Conservation (phyloP, 495 filamentous ascomycete species). For the Aspergillus hancockii region DNA sequence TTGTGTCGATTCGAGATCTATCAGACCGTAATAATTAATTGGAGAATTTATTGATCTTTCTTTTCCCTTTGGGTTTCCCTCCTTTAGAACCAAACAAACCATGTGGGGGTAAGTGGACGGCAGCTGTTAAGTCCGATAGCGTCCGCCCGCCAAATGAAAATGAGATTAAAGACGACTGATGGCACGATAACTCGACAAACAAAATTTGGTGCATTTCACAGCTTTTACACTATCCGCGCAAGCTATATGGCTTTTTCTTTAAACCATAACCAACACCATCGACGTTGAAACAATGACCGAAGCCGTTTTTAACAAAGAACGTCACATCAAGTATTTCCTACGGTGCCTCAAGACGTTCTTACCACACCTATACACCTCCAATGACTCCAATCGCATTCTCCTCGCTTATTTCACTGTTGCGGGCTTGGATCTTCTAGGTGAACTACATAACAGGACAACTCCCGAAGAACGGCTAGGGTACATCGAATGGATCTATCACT, state of each 20-base stretch:
- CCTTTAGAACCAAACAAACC: conserved; percentile 5
- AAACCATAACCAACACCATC: not conserved
- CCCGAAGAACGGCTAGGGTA: conserved; percentile 59
- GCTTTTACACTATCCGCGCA: not conserved
- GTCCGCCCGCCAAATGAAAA: conserved; percentile 10
- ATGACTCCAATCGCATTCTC: conserved; percentile 85
- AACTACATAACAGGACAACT: conserved; percentile 56
- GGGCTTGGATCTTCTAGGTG: conserved; percentile 77
- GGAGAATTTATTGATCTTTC: not conserved
- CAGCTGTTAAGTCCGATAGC: conserved; percentile 10
- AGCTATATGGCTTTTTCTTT: not conserved
- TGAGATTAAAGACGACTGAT: not conserved
- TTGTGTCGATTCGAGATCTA: not conserved
- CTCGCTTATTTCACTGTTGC: conserved; percentile 85
- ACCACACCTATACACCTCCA: conserved; percentile 77
- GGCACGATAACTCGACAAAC: not conserved
- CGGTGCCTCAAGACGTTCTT: conserved; percentile 82
- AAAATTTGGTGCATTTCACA: not conserved
- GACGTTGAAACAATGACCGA: conserved; percentile 31
- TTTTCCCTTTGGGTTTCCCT: not conserved
- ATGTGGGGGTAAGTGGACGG: conserved; percentile 11
- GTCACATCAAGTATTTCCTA: conserved; percentile 90
- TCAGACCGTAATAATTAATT: not conserved
- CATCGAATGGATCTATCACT: conserved; percentile 71
- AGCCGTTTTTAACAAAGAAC: conserved; percentile 61